phyloP scores from a whole-genome alignment of 2,329 filamentous ascomycete species.

The Aspergillus tubingensis region DNA sequence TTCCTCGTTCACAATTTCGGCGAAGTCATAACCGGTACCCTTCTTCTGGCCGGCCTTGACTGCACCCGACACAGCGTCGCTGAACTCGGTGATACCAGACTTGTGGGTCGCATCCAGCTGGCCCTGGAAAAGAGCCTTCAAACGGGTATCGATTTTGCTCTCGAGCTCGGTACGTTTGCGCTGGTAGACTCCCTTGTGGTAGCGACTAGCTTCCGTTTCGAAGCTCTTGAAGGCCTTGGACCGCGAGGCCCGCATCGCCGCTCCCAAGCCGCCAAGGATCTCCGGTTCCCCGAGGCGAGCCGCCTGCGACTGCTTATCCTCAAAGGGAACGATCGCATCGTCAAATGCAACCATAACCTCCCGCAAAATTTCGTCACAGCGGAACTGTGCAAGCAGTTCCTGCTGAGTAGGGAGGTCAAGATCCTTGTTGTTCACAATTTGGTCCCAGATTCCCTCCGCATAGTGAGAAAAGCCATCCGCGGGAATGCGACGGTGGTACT shows the following conservation, averaged over 20 bases:
- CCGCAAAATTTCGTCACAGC: constrained; percentile 92
- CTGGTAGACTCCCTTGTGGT: constrained; percentile 93
- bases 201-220: constrained; percentile 84
- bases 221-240: constrained; percentile 77
- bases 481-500: constrained; percentile 93
- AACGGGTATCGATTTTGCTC: constrained; percentile 78
- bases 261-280: constrained; percentile 74
- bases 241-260: constrained; percentile 70
- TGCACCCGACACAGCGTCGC: constrained; percentile 78
- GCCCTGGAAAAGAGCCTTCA: constrained; percentile 85
- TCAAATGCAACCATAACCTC: constrained; percentile 88
- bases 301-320: constrained; percentile 79
- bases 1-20: constrained; percentile 83
- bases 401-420: constrained; percentile 95
- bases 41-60: constrained; percentile 94
- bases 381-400: constrained; percentile 92
- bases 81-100: constrained; percentile 78
- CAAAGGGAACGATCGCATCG: constrained; percentile 74
- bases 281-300: constrained; percentile 70
- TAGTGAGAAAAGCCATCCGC: constrained; percentile 97
- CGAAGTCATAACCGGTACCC: constrained; percentile 88
- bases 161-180: constrained; percentile 84
- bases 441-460: constrained; percentile 92
- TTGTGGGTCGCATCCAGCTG: constrained; percentile 90
- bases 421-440: constrained; percentile 98